phyloP scores from a whole-genome alignment of 2,329 filamentous ascomycete species.

The Fusarium denticulatum region DNA sequence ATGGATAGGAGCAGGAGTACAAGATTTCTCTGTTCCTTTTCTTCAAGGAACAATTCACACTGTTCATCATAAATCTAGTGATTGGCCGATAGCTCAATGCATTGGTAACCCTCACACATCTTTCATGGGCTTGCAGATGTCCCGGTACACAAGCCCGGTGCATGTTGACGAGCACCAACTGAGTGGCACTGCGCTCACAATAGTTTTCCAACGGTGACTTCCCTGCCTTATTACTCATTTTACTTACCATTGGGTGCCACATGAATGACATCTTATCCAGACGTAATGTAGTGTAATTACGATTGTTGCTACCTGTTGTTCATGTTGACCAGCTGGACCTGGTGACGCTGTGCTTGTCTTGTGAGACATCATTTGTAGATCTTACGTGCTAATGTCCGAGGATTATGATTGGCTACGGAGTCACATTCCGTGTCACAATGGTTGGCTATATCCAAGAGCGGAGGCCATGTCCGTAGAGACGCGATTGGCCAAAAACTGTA shows the following conservation, averaged over 20 bases:
- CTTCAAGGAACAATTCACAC: no score
- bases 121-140: no score
- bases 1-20: no score
- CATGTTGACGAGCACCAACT: neutral
- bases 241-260: neutral
- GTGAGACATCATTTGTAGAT: neutral
- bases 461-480: neutral
- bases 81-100: no score
- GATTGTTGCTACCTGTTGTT: neutral
- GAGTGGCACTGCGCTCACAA: neutral
- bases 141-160: no score
- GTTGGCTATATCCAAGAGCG: neutral
- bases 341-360: neutral
- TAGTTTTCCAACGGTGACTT: no score
- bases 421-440: accelerated
- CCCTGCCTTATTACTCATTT: neutral
- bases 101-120: no score
- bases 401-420: neutral
- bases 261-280: no score
- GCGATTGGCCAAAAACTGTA: neutral
- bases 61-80: no score
- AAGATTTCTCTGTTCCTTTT: no score
- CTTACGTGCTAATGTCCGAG: neutral
- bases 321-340: neutral
- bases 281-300: neutral